phyloP scores from a whole-genome alignment of 257 asterid genomes.

The Lantana camara region DNA sequence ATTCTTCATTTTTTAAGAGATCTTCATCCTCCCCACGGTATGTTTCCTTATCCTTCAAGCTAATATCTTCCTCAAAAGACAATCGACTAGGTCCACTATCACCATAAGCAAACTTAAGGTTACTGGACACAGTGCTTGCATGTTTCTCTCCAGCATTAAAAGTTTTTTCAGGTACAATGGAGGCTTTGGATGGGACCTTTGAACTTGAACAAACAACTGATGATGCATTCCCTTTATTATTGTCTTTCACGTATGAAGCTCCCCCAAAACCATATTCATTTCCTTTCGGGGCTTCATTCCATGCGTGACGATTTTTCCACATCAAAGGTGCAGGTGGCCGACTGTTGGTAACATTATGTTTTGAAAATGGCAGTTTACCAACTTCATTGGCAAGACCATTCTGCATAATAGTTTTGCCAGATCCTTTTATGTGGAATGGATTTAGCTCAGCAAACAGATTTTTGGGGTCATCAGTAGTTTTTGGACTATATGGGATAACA shows the following conservation, averaged over 20 bases:
- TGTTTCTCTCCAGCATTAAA: constrained; percentile 36
- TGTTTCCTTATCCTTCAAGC: constrained; percentile 39
- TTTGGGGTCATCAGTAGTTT: constrained; percentile 69
- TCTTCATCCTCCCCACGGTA: constrained; percentile 36
- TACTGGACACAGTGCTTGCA: constrained; percentile 31
- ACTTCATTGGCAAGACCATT: constrained; percentile 54
- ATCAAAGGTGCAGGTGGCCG: constrained; percentile 75
- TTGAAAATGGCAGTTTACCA: constrained; percentile 59
- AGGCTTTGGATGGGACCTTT: constrained; percentile 38
- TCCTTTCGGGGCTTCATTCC: constrained; percentile 64
- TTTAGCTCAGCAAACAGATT: constrained; percentile 94
- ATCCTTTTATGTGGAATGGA: constrained; percentile 85
- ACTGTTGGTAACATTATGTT: constrained; percentile 40
- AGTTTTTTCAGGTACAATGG: constrained; percentile 42
- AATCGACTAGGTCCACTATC: constrained; percentile 43
- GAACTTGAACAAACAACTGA: constrained; percentile 58
- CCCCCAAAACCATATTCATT: too few relatives aligned
- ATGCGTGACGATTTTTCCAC: constrained; percentile 67
- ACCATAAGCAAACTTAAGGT: constrained; percentile 35
- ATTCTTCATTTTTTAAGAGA: constrained; percentile 32
- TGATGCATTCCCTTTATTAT: constrained; percentile 39
- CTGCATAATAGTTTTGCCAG: constrained; percentile 58
- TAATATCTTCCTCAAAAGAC: constrained; percentile 37
- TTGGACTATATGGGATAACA: constrained; percentile 65
- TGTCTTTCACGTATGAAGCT: constrained; percentile 50